Percentiles rank a stretch among this genome's conserved stretches.
These are phyloP conservation scores for Talaromyces sp. DNA, from an alignment of 2,329 filamentous ascomycete genomes.

Conservation along the genomic window DNA sequence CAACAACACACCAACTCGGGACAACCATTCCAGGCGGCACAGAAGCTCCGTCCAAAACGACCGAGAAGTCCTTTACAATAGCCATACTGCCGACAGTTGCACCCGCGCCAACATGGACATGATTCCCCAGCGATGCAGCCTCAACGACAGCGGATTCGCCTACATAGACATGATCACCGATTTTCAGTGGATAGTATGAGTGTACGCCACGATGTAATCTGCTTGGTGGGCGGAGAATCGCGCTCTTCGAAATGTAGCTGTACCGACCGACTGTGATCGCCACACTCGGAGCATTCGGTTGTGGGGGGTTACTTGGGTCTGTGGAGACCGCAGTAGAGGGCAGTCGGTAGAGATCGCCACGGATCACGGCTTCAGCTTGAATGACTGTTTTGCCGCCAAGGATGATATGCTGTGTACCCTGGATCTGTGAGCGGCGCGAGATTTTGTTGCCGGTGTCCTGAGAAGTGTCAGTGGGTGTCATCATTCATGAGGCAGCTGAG, in stretches of 20 bases:
- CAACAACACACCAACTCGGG: constrained; percentile 90
- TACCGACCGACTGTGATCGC: constrained; percentile 88
- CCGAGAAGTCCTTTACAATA: constrained; percentile 91
- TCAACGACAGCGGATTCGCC: constrained; percentile 75
- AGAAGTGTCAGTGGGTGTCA: constrained; percentile 4
- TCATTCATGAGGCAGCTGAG: not conserved
- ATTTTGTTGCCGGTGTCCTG: constrained; percentile 99
- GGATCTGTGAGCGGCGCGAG: constrained; percentile 84
- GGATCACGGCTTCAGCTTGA: constrained; percentile 90
- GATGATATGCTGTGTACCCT: constrained; percentile 97
- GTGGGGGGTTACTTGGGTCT: constrained; percentile 36
- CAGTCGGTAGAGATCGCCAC: constrained; percentile 77
- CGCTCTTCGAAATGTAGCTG: constrained; percentile 80
- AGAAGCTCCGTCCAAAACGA: constrained; percentile 80
- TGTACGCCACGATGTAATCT: constrained; percentile 72
- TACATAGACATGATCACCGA: constrained; percentile 93
- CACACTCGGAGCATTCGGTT: constrained; percentile 38
- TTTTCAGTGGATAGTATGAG: constrained; percentile 77
- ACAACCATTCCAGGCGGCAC: constrained; percentile 89
- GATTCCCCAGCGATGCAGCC: constrained; percentile 78
- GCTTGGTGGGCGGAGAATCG: constrained; percentile 79
- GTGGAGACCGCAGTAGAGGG: constrained; percentile 29
- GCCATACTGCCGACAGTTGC: constrained; percentile 82
- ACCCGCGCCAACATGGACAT: constrained; percentile 80
- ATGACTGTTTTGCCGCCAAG: constrained; percentile 95